Evolutionary conservation across 2,329 filamentous ascomycete species (phyloP).

Genomic region (Xylaria multiplex): DNA sequence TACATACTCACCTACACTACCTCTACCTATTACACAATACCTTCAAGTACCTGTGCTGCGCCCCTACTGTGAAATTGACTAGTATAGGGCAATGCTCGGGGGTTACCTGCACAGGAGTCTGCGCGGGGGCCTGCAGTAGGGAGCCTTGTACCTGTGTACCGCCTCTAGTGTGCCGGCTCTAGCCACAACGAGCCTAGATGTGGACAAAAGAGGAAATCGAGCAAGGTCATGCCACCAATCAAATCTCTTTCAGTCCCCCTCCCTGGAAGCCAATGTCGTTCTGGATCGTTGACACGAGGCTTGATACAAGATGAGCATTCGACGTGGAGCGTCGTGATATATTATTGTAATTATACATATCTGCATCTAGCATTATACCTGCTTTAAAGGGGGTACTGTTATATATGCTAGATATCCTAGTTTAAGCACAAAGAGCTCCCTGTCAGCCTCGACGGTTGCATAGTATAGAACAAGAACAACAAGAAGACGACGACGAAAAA

Average conservation of each 20-base stretch:
- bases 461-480: no score
- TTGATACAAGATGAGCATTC: constrained; percentile 27
- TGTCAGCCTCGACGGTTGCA: not conserved
- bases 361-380: no score
- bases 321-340: not conserved
- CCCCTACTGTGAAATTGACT: no score
- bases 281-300: constrained; percentile 29
- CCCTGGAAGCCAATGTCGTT: constrained; percentile 25
- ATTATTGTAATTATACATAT: no score
- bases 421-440: not conserved
- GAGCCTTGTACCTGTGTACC: constrained; percentile 8
- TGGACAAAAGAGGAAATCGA: constrained; percentile 36
- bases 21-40: not conserved
- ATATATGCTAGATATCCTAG: no score
- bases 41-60: not conserved
- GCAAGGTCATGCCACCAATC: constrained; percentile 35
- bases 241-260: constrained; percentile 1
- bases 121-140: not conserved
- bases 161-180: constrained; percentile 19
- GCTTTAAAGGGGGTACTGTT: no score
- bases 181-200: constrained; percentile 26
- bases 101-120: not conserved
- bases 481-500: no score
- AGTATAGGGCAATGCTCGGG: not conserved
- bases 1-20: not conserved